Conservation (phyloP, 495 filamentous ascomycete genomes). For the Hypoxylon rickii region DNA sequence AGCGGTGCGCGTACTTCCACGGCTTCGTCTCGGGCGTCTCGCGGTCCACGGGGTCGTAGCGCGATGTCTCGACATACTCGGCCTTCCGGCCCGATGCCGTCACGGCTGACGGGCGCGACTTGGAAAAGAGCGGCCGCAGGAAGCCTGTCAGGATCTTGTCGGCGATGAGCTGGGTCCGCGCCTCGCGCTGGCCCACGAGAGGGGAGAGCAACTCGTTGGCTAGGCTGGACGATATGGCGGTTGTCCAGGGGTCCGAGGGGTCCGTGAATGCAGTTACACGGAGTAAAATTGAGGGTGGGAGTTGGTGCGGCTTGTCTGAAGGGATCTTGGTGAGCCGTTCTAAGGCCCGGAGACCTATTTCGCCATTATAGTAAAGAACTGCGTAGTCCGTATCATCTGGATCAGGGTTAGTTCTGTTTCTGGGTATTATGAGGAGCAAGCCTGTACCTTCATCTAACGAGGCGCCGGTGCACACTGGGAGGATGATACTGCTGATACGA, state of each 20-base stretch:
- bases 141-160: slow-evolving; percentile 56
- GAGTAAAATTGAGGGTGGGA: slow-evolving; percentile 31
- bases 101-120: slow-evolving; percentile 64
- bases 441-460: slow-evolving; percentile 28
- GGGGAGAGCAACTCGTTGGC: slow-evolving; percentile 43
- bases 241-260: slow-evolving; percentile 59
- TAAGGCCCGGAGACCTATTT: slow-evolving; percentile 22
- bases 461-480: slow-evolving; percentile 21
- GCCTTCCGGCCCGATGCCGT: slow-evolving; percentile 59
- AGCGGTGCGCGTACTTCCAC: slow-evolving; percentile 71
- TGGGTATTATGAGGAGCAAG: background rate
- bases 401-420: too few relatives aligned
- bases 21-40: slow-evolving; percentile 64
- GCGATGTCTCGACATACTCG: slow-evolving; percentile 46
- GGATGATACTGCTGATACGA: slow-evolving; percentile 20
- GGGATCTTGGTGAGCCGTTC: slow-evolving; percentile 5
- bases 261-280: slow-evolving; percentile 54
- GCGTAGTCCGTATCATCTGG: slow-evolving; percentile 34
- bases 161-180: slow-evolving; percentile 48
- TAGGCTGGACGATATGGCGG: slow-evolving; percentile 45
- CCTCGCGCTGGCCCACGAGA: background rate
- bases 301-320: slow-evolving; percentile 4
- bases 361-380: slow-evolving; percentile 22
- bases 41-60: slow-evolving; percentile 41
- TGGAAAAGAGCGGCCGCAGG: slow-evolving; percentile 74